Conservation (phyloP, 2,329 filamentous ascomycete genomes). For the Emergomyces pasteurianus region DNA sequence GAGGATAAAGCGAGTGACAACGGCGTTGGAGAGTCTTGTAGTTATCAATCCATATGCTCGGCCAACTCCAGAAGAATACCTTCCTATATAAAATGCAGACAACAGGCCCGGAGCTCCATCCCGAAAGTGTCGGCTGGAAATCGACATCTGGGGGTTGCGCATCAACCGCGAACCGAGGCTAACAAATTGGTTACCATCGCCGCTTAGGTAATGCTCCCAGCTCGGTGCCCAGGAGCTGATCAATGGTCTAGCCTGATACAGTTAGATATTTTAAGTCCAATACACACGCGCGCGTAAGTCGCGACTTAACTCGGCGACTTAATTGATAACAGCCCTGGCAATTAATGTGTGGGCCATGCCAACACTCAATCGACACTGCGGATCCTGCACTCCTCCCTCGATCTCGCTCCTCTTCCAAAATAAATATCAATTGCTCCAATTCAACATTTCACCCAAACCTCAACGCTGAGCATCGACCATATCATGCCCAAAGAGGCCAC, state of each 20-base stretch:
- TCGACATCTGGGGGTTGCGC: neutral
- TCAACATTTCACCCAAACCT: neutral
- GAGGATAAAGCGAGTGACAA: neutral
- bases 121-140: neutral
- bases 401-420: neutral
- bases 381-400: neutral
- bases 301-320: neutral
- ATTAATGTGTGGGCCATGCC: too few relatives aligned
- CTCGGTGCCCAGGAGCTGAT: too few relatives aligned
- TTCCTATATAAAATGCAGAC: neutral
- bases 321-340: too few relatives aligned
- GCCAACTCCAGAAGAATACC: neutral
- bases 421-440: neutral
- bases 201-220: too few relatives aligned
- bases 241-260: neutral
- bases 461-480: conserved; percentile 15
- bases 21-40: neutral
- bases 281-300: neutral
- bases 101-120: neutral
- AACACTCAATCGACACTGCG: neutral
- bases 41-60: neutral
- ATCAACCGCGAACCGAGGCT: neutral
- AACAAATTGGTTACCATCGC: neutral
- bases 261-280: neutral
- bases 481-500: conserved; percentile 35